These are phyloP conservation scores for Hypoxylon sp. DNA, from an alignment of 2,329 filamentous ascomycete genomes.

Conservation along the genomic window DNA sequence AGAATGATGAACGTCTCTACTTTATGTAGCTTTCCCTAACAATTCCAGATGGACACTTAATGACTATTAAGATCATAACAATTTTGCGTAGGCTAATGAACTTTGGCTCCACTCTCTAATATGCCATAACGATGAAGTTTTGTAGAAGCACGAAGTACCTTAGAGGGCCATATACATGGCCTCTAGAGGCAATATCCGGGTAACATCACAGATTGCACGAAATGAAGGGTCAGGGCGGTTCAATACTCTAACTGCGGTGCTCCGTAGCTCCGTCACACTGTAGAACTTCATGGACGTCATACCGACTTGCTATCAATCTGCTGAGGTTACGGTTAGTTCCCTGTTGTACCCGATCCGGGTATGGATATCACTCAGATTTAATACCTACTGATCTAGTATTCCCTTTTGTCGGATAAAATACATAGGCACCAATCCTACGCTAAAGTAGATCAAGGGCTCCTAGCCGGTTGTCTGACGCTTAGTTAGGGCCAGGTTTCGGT, in stretches of 20 bases:
- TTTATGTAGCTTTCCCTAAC: conserved; percentile 2
- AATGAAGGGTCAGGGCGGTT: neutral
- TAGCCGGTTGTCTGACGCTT: neutral
- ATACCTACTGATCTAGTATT: neutral
- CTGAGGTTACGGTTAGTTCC: neutral
- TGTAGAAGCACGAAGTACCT: too few species aligned
- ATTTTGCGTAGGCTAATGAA: neutral
- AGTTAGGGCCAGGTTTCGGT: neutral
- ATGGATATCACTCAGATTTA: neutral
- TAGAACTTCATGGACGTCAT: neutral
- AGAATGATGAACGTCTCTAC: conserved; percentile 8
- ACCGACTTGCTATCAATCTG: neutral
- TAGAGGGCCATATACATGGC: too few species aligned
- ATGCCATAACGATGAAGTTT: conserved; percentile 4
- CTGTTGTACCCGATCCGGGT: neutral
- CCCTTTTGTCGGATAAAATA: neutral
- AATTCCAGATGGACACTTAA: conserved; percentile 12
- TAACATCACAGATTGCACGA: neutral
- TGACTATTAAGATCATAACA: neutral
- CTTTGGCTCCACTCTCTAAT: neutral
- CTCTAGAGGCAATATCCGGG: neutral
- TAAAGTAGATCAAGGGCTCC: neutral
- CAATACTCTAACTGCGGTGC: too few species aligned
- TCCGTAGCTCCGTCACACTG: neutral
- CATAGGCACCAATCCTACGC: neutral